These are phyloP conservation scores for Aspergillus brunneoviolaceus DNA, from an alignment of 2,329 filamentous ascomycete genomes.

Conservation along the genomic window DNA sequence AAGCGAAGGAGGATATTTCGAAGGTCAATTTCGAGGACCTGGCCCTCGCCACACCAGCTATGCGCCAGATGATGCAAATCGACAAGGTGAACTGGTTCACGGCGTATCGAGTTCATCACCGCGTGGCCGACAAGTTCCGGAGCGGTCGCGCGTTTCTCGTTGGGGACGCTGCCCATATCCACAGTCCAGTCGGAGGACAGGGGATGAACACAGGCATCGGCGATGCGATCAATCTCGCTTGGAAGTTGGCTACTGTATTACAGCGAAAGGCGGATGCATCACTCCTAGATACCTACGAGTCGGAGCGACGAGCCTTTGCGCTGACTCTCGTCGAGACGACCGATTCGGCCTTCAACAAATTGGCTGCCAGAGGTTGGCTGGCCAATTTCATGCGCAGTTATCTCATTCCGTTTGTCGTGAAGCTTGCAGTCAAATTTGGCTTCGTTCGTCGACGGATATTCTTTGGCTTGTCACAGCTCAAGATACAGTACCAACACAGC, in stretches of 20 bases:
- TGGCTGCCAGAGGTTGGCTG: conserved; percentile 39
- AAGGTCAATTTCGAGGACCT: conserved; percentile 34
- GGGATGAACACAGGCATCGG: conserved; percentile 60
- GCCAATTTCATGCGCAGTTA: conserved; percentile 43
- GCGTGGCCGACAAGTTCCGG: conserved; percentile 45
- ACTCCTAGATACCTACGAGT: conserved; percentile 51
- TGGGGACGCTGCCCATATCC: conserved; percentile 59
- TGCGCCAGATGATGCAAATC: conserved; percentile 23
- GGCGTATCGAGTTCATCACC: conserved; percentile 49
- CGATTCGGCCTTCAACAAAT: conserved; percentile 44
- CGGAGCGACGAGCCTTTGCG: conserved; percentile 51
- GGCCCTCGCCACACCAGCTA: conserved; percentile 20
- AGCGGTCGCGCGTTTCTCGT: conserved; percentile 54
- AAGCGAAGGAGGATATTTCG: conserved; percentile 14
- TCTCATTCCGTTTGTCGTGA: conserved; percentile 40
- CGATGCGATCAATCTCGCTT: conserved; percentile 55
- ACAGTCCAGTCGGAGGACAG: conserved; percentile 56
- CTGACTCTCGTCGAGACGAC: conserved; percentile 44
- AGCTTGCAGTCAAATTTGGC: conserved; percentile 23
- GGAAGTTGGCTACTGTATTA: conserved; percentile 54
- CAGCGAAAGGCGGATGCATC: conserved; percentile 37
- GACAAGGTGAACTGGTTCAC: conserved; percentile 43
- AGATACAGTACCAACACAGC: conserved; percentile 46
- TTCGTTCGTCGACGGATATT: conserved; percentile 28
- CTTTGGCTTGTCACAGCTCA: conserved; percentile 43